A percentile compares a stretch with the other conserved stretches of the same genome.
Conservation (phyloP, 305 asterid genomes). For the Ajuga reptans region DNA sequence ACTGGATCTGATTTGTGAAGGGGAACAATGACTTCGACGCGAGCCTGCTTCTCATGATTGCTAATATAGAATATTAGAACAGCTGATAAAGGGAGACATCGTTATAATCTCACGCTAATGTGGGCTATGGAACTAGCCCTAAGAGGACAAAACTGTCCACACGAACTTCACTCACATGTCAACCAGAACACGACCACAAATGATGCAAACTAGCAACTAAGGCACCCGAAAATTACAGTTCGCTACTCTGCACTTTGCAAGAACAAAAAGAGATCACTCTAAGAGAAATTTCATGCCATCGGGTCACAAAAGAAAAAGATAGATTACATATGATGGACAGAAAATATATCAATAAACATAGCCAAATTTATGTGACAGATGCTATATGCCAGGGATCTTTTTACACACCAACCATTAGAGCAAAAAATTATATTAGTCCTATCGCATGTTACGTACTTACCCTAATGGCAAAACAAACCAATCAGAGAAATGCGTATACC, state of each 20-base stretch:
- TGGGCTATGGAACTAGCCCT: too few relatives aligned
- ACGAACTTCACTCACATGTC: too few relatives aligned
- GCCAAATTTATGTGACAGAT: background rate
- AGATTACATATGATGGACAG: background rate
- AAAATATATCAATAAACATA: background rate
- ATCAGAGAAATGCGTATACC: conserved; percentile 38
- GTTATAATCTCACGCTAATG: too few relatives aligned
- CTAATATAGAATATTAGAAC: too few relatives aligned
- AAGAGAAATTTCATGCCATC: background rate
- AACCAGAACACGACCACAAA: too few relatives aligned
- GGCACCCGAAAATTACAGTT: too few relatives aligned
- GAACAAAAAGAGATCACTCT: background rate
- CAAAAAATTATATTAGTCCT: conserved; percentile 32
- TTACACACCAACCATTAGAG: conserved; percentile 24
- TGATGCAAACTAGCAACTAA: too few relatives aligned
- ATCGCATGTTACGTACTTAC: conserved; percentile 24
- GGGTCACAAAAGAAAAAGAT: background rate
- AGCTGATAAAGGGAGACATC: too few relatives aligned
- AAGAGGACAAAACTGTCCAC: too few relatives aligned
- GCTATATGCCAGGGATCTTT: conserved; percentile 12
- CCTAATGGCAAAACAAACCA: conserved; percentile 22
- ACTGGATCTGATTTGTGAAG: too few relatives aligned
- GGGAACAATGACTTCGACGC: too few relatives aligned
- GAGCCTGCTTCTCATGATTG: too few relatives aligned
- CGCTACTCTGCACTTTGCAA: background rate